Conservation (phyloP, 2,329 filamentous ascomycete genomes). For the Penicillium expansum region DNA sequence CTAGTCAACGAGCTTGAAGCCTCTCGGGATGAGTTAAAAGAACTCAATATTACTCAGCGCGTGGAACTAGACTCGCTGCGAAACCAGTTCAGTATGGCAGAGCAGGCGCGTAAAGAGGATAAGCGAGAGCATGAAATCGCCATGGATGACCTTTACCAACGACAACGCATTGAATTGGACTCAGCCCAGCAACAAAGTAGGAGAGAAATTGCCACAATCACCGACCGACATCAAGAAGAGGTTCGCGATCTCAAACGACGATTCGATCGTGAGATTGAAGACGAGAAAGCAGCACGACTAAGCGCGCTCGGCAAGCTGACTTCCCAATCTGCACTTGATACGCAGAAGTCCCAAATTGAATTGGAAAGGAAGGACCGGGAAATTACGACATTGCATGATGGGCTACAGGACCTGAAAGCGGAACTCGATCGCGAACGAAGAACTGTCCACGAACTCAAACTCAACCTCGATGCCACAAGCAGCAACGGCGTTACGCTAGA, state of each 20-base stretch:
- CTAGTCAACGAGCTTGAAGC: slow-evolving; percentile 59
- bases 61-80: slow-evolving; percentile 65
- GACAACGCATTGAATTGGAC: slow-evolving; percentile 49
- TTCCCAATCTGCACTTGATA: slow-evolving; percentile 37
- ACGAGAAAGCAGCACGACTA: slow-evolving; percentile 49
- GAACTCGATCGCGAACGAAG: slow-evolving; percentile 62
- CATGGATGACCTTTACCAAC: slow-evolving; percentile 52
- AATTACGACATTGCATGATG: slow-evolving; percentile 43
- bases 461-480: slow-evolving; percentile 59
- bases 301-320: slow-evolving; percentile 41
- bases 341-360: slow-evolving; percentile 43
- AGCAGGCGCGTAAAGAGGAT: slow-evolving; percentile 52
- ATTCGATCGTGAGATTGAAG: slow-evolving; percentile 64
- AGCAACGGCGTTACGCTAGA: slow-evolving; percentile 67
- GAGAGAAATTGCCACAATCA: slow-evolving; percentile 57
- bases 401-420: slow-evolving; percentile 43
- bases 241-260: slow-evolving; percentile 63
- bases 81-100: slow-evolving; percentile 51
- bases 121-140: slow-evolving; percentile 53
- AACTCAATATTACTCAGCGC: slow-evolving; percentile 56
- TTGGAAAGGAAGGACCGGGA: slow-evolving; percentile 56
- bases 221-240: slow-evolving; percentile 65
- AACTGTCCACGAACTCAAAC: slow-evolving; percentile 57
- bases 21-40: slow-evolving; percentile 50
- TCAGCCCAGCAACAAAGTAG: slow-evolving; percentile 43